phyloP scores from a whole-genome alignment of 1,284 basidiomycete species.

The Ganoderma lucidum region DNA sequence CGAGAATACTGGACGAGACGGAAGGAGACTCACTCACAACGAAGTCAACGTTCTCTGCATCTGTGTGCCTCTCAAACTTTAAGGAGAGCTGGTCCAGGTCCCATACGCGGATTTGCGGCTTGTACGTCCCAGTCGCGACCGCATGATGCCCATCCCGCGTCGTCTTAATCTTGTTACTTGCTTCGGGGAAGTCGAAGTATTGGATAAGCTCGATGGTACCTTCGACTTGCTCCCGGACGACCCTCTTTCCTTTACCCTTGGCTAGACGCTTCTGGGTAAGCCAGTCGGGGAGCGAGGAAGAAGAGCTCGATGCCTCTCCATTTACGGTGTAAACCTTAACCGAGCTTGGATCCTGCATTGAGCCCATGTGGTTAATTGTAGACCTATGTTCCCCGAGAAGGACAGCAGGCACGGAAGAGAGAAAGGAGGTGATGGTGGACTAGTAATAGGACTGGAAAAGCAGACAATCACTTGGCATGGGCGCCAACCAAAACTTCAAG shows the following conservation, averaged over 20 bases:
- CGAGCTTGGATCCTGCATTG: slow-evolving; percentile 41
- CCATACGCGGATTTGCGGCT: slow-evolving; percentile 97
- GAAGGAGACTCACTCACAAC: slow-evolving; percentile 77
- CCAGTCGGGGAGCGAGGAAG: slow-evolving; percentile 90
- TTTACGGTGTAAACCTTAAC: slow-evolving; percentile 94
- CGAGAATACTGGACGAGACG: slow-evolving; percentile 8
- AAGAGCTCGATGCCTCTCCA: slow-evolving; percentile 83
- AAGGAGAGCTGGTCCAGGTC: slow-evolving; percentile 93
- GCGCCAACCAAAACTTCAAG: neutral
- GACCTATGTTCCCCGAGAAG: neutral
- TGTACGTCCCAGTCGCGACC: slow-evolving; percentile 97
- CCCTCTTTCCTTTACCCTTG: slow-evolving; percentile 70
- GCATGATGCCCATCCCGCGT: slow-evolving; percentile 93
- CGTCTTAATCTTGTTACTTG: slow-evolving; percentile 90
- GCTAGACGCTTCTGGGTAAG: slow-evolving; percentile 75
- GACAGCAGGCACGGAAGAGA: neutral
- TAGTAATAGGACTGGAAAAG: neutral
- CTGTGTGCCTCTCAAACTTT: slow-evolving; percentile 97
- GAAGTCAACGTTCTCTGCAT: slow-evolving; percentile 98
- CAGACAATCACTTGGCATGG: too few relatives aligned
- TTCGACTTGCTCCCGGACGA: slow-evolving; percentile 71
- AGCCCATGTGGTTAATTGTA: slow-evolving; percentile 23
- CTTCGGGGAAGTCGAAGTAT: slow-evolving; percentile 97
- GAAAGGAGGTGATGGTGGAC: neutral
- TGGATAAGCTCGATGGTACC: slow-evolving; percentile 90